Percentiles rank a stretch among this genome's conserved stretches.
Evolutionary conservation across 805 yeast genomes (phyloP).

Genomic region (Schwanniomyces occidentalis): DNA sequence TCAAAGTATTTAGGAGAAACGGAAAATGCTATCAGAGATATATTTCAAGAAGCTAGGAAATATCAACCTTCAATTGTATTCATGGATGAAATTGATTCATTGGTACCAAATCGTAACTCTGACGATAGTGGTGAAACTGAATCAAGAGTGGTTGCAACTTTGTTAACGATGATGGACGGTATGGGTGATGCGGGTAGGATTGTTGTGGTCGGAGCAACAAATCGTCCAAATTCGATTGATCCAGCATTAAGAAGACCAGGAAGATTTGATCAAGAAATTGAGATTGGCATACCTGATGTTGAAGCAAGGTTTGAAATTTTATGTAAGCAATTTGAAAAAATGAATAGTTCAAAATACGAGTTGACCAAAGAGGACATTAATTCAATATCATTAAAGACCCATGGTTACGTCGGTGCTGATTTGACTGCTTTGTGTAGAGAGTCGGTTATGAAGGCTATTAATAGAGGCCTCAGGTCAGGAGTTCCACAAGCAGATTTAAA

Average conservation of each 20-base stretch:
- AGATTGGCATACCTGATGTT: constrained; percentile 88
- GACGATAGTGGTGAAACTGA: constrained; percentile 93
- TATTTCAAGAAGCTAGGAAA: constrained; percentile 79
- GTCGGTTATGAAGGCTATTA: constrained; percentile 80
- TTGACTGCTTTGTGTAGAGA: constrained; percentile 84
- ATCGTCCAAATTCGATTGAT: constrained; percentile 67
- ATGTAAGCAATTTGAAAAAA: constrained; percentile 54
- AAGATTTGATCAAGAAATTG: constrained; percentile 85
- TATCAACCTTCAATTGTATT: constrained; percentile 87
- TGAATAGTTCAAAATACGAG: constrained; percentile 46
- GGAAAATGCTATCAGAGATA: constrained; percentile 76
- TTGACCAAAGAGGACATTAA: constrained; percentile 57
- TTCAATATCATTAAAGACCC: constrained; percentile 74
- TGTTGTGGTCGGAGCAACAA: constrained; percentile 74
- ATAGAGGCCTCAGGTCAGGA: constrained; percentile 48
- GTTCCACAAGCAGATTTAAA: constrained; percentile 37
- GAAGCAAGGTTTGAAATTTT: constrained; percentile 77
- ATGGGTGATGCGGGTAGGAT: constrained; percentile 64
- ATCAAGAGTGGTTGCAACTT: constrained; percentile 84
- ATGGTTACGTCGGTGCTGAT: constrained; percentile 98
- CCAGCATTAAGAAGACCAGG: constrained; percentile 83
- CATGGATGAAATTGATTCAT: constrained; percentile 90
- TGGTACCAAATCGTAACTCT: constrained; percentile 79
- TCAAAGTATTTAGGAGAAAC: constrained; percentile 95
- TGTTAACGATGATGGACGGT: constrained; percentile 80